Percentiles rank a stretch among this genome's conserved stretches.
phyloP scores from a whole-genome alignment of 2,329 filamentous ascomycete genomes.

The Pezicula neosporulosa region DNA sequence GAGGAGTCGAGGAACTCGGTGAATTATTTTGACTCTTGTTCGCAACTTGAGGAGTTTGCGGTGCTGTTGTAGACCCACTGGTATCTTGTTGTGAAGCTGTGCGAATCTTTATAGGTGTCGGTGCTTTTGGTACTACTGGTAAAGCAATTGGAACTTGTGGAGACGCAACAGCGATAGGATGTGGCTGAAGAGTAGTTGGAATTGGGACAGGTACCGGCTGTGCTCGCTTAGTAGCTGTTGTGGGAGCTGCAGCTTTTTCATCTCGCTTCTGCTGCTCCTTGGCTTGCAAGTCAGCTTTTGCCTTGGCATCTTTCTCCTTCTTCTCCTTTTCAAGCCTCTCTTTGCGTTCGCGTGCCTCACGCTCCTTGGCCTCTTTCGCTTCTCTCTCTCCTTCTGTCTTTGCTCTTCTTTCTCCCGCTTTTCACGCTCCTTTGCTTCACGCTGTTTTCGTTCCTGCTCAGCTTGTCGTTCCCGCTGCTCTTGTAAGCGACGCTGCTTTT shows the following conservation, averaged over 20 bases:
- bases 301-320: conserved; percentile 53
- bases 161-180: conserved; percentile 61
- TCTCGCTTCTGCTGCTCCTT: conserved; percentile 48
- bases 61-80: conserved; percentile 54
- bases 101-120: conserved; percentile 73
- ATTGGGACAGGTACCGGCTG: conserved; percentile 40
- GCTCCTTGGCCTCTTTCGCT: conserved; percentile 62
- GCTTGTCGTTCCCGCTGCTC: conserved; percentile 85
- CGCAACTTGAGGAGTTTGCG: conserved; percentile 64
- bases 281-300: conserved; percentile 37
- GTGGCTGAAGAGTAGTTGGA: conserved; percentile 54
- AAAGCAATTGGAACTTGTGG: conserved; percentile 78
- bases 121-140: conserved; percentile 77
- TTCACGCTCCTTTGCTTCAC: conserved; percentile 75
- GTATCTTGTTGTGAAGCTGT: conserved; percentile 72
- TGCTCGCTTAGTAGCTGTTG: conserved; percentile 35
- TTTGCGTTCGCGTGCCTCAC: conserved; percentile 50
- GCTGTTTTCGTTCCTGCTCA: conserved; percentile 79
- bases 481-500: conserved; percentile 72
- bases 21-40: conserved; percentile 54
- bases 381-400: conserved; percentile 76
- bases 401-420: conserved; percentile 84
- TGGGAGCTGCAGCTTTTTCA: conserved; percentile 39
- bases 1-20: conserved; percentile 58
- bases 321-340: conserved; percentile 57